Conservation (phyloP, 225 moss, liverwort and hornwort species). For the Sphagnum contortum region DNA sequence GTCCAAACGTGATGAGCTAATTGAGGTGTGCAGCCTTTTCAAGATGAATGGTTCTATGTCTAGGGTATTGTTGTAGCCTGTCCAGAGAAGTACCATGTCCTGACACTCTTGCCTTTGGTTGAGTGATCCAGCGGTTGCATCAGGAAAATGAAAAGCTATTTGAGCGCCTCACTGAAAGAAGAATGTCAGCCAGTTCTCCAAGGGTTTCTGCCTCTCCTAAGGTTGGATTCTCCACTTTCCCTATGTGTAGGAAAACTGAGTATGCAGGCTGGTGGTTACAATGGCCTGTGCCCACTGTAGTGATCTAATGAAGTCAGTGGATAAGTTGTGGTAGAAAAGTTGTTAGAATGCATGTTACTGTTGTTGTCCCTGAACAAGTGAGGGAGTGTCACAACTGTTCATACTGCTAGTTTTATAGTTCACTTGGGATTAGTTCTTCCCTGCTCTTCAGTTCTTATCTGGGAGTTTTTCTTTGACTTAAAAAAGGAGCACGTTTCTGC, state of each 20-base stretch:
- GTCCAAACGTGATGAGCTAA: conserved; percentile 81
- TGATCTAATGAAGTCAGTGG: no score
- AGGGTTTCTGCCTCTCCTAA: conserved; percentile 39
- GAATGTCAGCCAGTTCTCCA: conserved; percentile 42
- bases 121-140: conserved; percentile 54
- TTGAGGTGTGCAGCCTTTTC: conserved; percentile 38
- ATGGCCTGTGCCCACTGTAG: no score
- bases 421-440: no score
- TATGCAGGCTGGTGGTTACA: no score
- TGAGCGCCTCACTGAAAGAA: conserved; percentile 82
- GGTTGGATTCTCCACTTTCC: conserved; percentile 10
- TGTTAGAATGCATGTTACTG: no score
- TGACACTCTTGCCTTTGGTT: neutral
- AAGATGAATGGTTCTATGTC: neutral
- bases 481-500: no score
- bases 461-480: no score
- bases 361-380: no score
- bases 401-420: no score
- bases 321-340: no score
- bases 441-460: no score
- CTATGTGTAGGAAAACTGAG: neutral
- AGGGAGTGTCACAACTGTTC: no score
- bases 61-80: neutral
- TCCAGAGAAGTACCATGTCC: neutral
- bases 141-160: conserved; percentile 99